Percentiles rank a stretch among this genome's conserved stretches.
These are phyloP conservation scores for Ploettnerulaceae sp. DNA, from an alignment of 2,329 filamentous ascomycete genomes.

Conservation along the genomic window DNA sequence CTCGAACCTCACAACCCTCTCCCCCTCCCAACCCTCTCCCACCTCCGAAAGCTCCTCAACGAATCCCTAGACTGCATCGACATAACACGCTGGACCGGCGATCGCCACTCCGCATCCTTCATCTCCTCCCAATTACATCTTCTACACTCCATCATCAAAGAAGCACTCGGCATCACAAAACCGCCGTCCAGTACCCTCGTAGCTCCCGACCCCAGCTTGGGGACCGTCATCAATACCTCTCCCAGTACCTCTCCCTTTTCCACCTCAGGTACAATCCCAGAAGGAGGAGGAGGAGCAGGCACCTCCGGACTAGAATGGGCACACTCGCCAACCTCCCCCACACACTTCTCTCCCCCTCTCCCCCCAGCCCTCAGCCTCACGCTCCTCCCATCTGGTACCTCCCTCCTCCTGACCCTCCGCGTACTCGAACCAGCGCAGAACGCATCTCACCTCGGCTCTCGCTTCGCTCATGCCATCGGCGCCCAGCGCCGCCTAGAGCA, in stretches of 20 bases:
- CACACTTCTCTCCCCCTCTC: slow-evolving; percentile 55
- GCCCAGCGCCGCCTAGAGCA: slow-evolving; percentile 61
- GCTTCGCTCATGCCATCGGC: slow-evolving; percentile 65
- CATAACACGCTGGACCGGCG: slow-evolving; percentile 68
- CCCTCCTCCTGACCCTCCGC: slow-evolving; percentile 65
- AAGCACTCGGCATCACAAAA: slow-evolving; percentile 49
- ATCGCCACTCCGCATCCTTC: slow-evolving; percentile 49
- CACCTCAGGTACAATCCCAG: slow-evolving; percentile 18
- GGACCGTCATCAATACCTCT: slow-evolving; percentile 11
- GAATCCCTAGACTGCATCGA: slow-evolving; percentile 78
- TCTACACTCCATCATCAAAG: slow-evolving; percentile 49
- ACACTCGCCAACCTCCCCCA: slow-evolving; percentile 4
- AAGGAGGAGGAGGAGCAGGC: background rate
- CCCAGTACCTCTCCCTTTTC: slow-evolving; percentile 14
- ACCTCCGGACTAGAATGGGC: background rate
- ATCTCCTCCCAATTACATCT: slow-evolving; percentile 52
- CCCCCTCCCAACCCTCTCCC: slow-evolving; percentile 63
- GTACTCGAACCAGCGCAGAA: slow-evolving; percentile 61
- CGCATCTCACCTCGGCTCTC: slow-evolving; percentile 58
- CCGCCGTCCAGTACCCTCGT: slow-evolving; percentile 1
- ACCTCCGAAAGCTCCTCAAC: slow-evolving; percentile 72
- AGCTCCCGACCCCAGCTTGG: background rate
- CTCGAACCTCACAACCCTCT: slow-evolving; percentile 43
- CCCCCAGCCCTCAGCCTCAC: slow-evolving; percentile 69
- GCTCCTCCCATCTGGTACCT: slow-evolving; percentile 64